Evolutionary conservation across 805 yeast genomes (phyloP).

Genomic region (Zygoascus flipseniorum): DNA sequence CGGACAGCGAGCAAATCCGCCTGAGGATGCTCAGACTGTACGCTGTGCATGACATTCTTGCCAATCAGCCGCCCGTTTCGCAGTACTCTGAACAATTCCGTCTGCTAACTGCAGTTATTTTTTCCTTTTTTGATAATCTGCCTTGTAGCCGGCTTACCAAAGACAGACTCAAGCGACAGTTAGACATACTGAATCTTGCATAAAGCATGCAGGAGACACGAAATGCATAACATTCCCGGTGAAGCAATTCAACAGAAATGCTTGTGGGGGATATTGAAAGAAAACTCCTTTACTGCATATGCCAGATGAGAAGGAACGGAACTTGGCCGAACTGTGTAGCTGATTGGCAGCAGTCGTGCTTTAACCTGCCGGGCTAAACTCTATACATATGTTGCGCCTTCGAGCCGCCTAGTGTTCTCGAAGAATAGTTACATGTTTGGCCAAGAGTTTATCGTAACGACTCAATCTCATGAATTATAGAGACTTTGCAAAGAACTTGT

Average conservation of each 20-base stretch:
- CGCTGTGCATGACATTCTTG: slow-evolving; percentile 22
- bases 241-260: neutral
- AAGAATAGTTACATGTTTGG: too few relatives aligned
- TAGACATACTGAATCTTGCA: neutral
- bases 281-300: neutral
- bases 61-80: slow-evolving; percentile 11
- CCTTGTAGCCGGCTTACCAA: slow-evolving; percentile 8
- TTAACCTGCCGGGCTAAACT: too few relatives aligned
- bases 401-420: too few relatives aligned
- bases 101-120: slow-evolving; percentile 7
- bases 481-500: too few relatives aligned
- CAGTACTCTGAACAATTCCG: slow-evolving; percentile 7
- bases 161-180: slow-evolving; percentile 10
- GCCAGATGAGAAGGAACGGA: too few relatives aligned
- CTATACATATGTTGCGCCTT: too few relatives aligned
- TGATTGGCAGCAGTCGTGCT: too few relatives aligned
- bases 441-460: too few relatives aligned
- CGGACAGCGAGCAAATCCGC: slow-evolving; percentile 6
- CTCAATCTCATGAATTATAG: too few relatives aligned
- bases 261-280: neutral
- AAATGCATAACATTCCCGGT: neutral
- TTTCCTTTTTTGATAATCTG: neutral
- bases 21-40: slow-evolving; percentile 18
- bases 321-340: too few relatives aligned
- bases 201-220: neutral